These are phyloP conservation scores for Ascochyta rabiei DNA, from an alignment of 2,329 filamentous ascomycete genomes.

Conservation along the genomic window DNA sequence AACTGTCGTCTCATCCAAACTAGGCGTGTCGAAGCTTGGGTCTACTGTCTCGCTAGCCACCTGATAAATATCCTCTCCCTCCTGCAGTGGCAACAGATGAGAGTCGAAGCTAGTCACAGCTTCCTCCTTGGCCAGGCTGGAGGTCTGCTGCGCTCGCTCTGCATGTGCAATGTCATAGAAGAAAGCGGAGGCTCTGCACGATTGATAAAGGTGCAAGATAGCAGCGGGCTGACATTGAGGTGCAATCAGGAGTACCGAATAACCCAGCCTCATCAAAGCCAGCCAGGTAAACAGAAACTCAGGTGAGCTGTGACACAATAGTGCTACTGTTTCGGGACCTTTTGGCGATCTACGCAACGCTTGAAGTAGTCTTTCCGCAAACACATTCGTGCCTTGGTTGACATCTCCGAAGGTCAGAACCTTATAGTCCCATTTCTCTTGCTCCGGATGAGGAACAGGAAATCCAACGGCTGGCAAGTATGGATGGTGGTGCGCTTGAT, in stretches of 20 bases:
- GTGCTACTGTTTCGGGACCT: conserved; percentile 51
- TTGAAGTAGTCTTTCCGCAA: conserved; percentile 42
- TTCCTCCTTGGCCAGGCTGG: conserved; percentile 20
- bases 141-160: conserved; percentile 40
- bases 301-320: conserved; percentile 63
- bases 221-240: conserved; percentile 55
- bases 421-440: conserved; percentile 31
- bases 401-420: conserved; percentile 49
- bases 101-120: conserved; percentile 10
- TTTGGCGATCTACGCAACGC: conserved; percentile 13
- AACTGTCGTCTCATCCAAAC: conserved; percentile 44
- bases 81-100: conserved; percentile 23
- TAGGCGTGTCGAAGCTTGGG: conserved; percentile 12
- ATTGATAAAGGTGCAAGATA: conserved; percentile 60
- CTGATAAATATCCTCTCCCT: conserved; percentile 30
- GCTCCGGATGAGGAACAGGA: conserved; percentile 39
- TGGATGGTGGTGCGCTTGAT: conserved; percentile 51
- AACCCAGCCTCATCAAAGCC: conserved; percentile 62
- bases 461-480: conserved; percentile 59
- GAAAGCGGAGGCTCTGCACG: conserved; percentile 52
- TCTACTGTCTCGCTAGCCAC: conserved; percentile 22
- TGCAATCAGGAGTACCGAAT: conserved; percentile 63
- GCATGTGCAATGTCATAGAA: conserved; percentile 54
- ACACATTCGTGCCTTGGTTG: conserved; percentile 39
- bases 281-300: conserved; percentile 67